These are phyloP conservation scores for Aspergillus thermomutatus DNA, from an alignment of 2,329 filamentous ascomycete species.

Conservation along the genomic window DNA sequence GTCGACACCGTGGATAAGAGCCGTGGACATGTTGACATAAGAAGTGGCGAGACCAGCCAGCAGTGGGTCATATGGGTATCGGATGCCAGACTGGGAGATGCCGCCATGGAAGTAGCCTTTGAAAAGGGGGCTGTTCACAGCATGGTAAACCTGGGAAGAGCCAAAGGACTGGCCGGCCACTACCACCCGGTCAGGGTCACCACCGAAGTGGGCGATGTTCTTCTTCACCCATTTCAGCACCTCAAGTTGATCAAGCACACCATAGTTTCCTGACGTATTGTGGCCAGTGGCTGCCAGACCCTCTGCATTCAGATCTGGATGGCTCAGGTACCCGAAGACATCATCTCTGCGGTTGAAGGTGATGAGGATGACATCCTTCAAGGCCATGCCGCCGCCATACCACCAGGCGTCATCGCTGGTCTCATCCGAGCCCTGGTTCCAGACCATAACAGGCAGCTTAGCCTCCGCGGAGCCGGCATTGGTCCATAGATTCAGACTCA, in stretches of 20 bases:
- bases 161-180: slow-evolving; percentile 34
- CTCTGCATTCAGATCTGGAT: slow-evolving; percentile 25
- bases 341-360: slow-evolving; percentile 28
- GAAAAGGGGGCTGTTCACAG: slow-evolving; percentile 28
- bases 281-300: slow-evolving; percentile 18
- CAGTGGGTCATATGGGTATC: slow-evolving; percentile 27
- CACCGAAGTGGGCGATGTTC: slow-evolving; percentile 52
- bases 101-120: slow-evolving; percentile 28
- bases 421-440: slow-evolving; percentile 27
- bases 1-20: slow-evolving; percentile 21
- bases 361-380: slow-evolving; percentile 26
- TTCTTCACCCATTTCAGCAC: slow-evolving; percentile 54
- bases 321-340: slow-evolving; percentile 26
- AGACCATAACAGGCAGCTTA: slow-evolving; percentile 28
- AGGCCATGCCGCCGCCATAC: slow-evolving; percentile 28
- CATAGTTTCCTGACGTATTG: slow-evolving; percentile 31
- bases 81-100: slow-evolving; percentile 29
- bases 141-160: slow-evolving; percentile 30
- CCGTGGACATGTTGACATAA: slow-evolving; percentile 27
- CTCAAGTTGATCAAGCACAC: slow-evolving; percentile 52
- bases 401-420: slow-evolving; percentile 23
- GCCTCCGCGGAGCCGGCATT: slow-evolving; percentile 16
- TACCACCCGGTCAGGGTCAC: slow-evolving; percentile 48
- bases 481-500: slow-evolving; percentile 32
- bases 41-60: slow-evolving; percentile 27